A percentile compares a stretch with the other conserved stretches of the same genome.
phyloP scores from a whole-genome alignment of 225 moss, liverwort and hornwort species.

The Straminergon stramineum region DNA sequence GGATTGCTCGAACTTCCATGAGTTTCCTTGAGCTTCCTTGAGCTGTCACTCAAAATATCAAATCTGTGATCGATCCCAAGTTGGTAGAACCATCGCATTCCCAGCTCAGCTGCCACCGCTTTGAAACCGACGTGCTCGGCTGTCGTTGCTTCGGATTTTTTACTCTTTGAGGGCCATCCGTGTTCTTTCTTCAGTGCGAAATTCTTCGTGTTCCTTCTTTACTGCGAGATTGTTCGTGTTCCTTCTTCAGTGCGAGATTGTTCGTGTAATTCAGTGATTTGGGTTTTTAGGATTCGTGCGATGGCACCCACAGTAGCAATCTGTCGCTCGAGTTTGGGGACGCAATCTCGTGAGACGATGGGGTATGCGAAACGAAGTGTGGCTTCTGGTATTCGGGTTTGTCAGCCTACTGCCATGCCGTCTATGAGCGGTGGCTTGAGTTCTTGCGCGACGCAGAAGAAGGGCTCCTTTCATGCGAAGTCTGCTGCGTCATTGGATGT shows the following conservation, averaged over 20 bases:
- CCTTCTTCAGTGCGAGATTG: not conserved
- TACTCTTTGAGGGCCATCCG: not conserved
- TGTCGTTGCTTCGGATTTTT: not conserved
- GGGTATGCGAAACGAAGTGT: conserved; percentile 4
- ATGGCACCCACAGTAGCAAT: conserved; percentile 18
- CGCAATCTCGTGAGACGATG: not conserved
- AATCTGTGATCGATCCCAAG: not conserved
- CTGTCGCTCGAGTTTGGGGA: conserved; percentile 6
- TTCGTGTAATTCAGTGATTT: not conserved
- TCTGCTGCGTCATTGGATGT: not conserved
- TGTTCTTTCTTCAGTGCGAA: not conserved
- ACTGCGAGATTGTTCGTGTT: not conserved
- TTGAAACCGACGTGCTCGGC: not conserved
- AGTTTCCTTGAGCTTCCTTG: not conserved
- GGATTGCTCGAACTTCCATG: not conserved
- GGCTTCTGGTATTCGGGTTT: conserved; percentile 9
- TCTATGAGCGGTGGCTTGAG: not conserved
- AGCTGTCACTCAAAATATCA: not conserved
- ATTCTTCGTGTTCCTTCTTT: not conserved
- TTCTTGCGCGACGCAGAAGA: not conserved
- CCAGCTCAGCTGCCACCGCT: not conserved
- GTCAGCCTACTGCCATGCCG: not conserved
- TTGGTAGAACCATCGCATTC: not conserved
- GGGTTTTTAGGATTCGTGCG: not conserved
- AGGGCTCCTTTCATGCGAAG: not conserved